Percentiles rank a stretch among this genome's conserved stretches.
These are phyloP conservation scores for Amylocystis lapponica DNA, from an alignment of 768 basidiomycete genomes.

Conservation along the genomic window DNA sequence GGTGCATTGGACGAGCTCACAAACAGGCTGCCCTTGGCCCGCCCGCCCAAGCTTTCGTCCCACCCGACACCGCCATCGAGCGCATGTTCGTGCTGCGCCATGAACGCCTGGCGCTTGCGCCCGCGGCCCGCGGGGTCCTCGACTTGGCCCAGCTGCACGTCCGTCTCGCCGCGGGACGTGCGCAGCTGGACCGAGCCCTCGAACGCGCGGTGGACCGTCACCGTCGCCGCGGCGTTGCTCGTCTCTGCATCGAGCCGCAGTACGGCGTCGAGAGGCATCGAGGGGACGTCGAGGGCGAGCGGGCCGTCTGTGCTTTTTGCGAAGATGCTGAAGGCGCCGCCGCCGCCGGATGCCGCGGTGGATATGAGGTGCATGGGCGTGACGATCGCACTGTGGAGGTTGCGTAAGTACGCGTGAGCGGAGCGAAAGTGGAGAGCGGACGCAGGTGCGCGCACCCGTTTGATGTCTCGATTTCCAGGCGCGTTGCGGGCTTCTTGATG, in stretches of 20 bases:
- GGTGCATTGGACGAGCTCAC: slow-evolving; percentile 4
- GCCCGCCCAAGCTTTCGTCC: slow-evolving; percentile 3
- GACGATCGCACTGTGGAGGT: slow-evolving; percentile 13
- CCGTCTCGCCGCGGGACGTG: slow-evolving; percentile 9
- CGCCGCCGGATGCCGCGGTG: slow-evolving; percentile 2
- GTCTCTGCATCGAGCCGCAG: slow-evolving; percentile 28
- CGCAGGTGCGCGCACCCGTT: slow-evolving; percentile 36
- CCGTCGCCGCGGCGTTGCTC: slow-evolving; percentile 28
- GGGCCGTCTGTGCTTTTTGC: slow-evolving; percentile 29
- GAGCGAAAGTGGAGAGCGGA: background rate
- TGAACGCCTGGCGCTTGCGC: slow-evolving; percentile 1
- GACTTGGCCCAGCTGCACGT: slow-evolving; percentile 4
- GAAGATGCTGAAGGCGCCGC: slow-evolving; percentile 29
- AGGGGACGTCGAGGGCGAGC: slow-evolving; percentile 25
- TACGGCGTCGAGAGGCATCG: slow-evolving; percentile 28
- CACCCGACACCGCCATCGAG: background rate
- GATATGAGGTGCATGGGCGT: slow-evolving; percentile 15
- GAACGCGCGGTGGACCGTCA: slow-evolving; percentile 30
- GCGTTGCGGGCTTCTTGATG: too few species aligned
- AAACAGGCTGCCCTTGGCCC: background rate
- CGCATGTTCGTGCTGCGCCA: too few species aligned
- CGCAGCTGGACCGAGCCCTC: slow-evolving; percentile 32
- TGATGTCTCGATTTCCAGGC: slow-evolving; percentile 29
- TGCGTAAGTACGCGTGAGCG: background rate
- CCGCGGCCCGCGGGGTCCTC: slow-evolving; percentile 16